Evolutionary conservation across 495 filamentous ascomycete genomes (phyloP), one percentile per base, ranked within the genome.

Genomic region (Friedmanniomyces simplex): DNA sequence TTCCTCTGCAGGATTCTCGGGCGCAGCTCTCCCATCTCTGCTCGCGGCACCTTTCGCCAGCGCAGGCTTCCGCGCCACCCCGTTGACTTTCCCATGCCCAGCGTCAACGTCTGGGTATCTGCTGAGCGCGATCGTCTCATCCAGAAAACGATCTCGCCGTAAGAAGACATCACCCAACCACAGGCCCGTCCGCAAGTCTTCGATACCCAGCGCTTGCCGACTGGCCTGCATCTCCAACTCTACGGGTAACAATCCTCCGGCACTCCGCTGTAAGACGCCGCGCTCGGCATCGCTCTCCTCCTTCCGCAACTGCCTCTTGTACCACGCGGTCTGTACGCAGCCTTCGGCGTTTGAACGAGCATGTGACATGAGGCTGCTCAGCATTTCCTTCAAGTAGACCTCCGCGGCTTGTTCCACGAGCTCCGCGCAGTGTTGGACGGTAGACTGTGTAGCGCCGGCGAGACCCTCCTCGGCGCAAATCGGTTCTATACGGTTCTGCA

Each of bases 381-480:
- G 73, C 5, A 91, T 79, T 63, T 95, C 88, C 71, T 96, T 97
- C 58, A 97, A 83, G 65, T 85, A 96, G 0, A 86, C 89, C 69
- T 98, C 91, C 2, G 88, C 87, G 1, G 91, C 93, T 43, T 89
- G 82, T 22, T 88, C 85, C 82, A 98, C 85, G 67, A 91, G 89
- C 51, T 87, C 83, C 6, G 91, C 82, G 34, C 87, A 87, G 81
- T 6, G 82, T 66, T 16, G 79, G 72, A 59, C 80, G 2, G 90
- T 88, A 24, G 79, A 36, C 20, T 82, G 67, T 7, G 79, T 73
- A 6, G 4, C 16, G 22, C 78, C 79, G n/a, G 78, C 77, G 4
- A 98, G 80, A 0, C 91, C 93, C 59, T 87, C 79, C 71, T 96
- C 93, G 71, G 95, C 96, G 71, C 89, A 95, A 61, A 96, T 93